These are phyloP conservation scores for Cryphonectria nitschkei DNA, from an alignment of 2,329 filamentous ascomycete species.

Conservation along the genomic window DNA sequence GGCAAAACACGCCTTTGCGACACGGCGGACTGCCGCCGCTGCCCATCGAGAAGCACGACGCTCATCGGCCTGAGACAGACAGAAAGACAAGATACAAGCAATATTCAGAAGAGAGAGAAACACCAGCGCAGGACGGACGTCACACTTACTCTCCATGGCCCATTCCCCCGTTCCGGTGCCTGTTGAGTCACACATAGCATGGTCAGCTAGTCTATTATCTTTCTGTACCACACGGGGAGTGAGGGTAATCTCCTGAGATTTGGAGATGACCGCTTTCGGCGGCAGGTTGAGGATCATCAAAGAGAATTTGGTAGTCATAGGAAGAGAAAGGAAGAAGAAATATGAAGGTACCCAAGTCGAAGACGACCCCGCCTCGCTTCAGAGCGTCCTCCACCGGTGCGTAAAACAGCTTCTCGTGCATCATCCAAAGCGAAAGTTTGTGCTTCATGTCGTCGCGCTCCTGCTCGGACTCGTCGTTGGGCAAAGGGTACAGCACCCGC, in stretches of 20 bases:
- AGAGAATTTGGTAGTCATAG: no score
- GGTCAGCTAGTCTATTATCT: constrained; percentile 27
- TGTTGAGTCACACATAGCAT: constrained; percentile 31
- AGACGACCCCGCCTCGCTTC: constrained; percentile 45
- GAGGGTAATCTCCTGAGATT: no score
- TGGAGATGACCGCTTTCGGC: no score
- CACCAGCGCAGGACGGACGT: constrained; percentile 10
- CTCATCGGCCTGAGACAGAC: constrained; percentile 5
- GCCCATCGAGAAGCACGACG: neutral
- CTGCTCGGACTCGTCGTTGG: constrained; percentile 47
- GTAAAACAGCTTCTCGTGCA: constrained; percentile 45
- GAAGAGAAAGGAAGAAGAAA: neutral
- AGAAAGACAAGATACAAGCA: neutral
- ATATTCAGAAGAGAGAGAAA: constrained; percentile 11
- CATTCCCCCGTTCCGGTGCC: constrained; percentile 57
- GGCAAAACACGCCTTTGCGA: neutral
- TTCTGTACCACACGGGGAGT: neutral
- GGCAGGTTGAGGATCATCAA: no score
- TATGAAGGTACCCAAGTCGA: constrained; percentile 49
- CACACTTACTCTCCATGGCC: constrained; percentile 52
- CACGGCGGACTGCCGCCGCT: neutral
- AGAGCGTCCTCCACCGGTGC: constrained; percentile 47
- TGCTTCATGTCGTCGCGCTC: constrained; percentile 48
- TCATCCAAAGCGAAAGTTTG: constrained; percentile 41
- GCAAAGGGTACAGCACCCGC: constrained; percentile 39